phyloP scores from a whole-genome alignment of 163 green algal genomes.

The Chlamydomonas reinhardtii region DNA sequence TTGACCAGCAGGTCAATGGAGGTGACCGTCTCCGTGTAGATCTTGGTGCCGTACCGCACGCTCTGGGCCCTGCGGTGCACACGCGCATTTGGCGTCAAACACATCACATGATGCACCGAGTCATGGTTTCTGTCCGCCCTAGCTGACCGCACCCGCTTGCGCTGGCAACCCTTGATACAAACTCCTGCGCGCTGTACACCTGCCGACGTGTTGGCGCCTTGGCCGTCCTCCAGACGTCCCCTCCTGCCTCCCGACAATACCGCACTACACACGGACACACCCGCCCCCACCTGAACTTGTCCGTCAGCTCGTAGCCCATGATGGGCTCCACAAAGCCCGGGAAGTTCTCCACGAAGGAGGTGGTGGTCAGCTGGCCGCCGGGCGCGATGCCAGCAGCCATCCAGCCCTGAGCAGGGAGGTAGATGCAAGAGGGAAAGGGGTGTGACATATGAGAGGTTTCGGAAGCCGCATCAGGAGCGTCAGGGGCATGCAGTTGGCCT shows the following conservation, averaged over 20 bases:
- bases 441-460: background rate
- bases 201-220: too few relatives aligned
- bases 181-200: too few relatives aligned
- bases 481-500: too few relatives aligned
- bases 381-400: constrained; percentile 85
- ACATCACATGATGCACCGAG: too few relatives aligned
- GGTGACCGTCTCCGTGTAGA: constrained; percentile 84
- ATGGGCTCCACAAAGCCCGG: constrained; percentile 86
- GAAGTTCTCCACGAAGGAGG: constrained; percentile 85
- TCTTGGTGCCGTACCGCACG: constrained; percentile 76
- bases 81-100: background rate
- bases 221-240: too few relatives aligned
- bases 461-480: too few relatives aligned
- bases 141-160: too few relatives aligned
- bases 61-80: constrained; percentile 64
- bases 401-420: constrained; percentile 59
- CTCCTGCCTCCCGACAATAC: too few relatives aligned
- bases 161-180: too few relatives aligned
- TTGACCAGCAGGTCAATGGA: constrained; percentile 69
- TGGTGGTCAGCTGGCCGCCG: constrained; percentile 93
- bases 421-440: background rate
- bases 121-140: too few relatives aligned
- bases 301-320: constrained; percentile 81
- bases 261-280: background rate
- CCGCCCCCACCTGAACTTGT: constrained; percentile 70